phyloP scores from a whole-genome alignment of 2,329 filamentous ascomycete genomes.

The Tricladium varicosporioides region DNA sequence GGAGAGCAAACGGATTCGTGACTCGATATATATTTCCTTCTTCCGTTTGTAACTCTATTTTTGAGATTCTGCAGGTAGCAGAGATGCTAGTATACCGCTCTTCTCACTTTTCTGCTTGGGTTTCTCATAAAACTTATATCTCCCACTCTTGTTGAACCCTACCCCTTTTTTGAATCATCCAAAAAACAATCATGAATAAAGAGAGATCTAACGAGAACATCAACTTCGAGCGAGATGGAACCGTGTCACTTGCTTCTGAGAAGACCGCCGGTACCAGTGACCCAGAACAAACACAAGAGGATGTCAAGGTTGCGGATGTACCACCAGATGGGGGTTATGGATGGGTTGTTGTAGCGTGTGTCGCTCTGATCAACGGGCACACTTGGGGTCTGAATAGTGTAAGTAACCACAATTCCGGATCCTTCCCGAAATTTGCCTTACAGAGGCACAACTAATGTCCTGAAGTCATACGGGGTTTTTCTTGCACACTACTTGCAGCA shows the following conservation, averaged over 20 bases:
- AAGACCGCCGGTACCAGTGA: slow-evolving; percentile 12
- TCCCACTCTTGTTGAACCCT: neutral
- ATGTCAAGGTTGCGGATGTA: slow-evolving; percentile 32
- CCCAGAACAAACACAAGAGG: slow-evolving; percentile 9
- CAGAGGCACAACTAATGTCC: slow-evolving; percentile 7
- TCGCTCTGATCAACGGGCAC: slow-evolving; percentile 43
- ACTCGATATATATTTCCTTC: neutral
- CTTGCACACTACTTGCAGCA: slow-evolving; percentile 72
- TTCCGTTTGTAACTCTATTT: neutral
- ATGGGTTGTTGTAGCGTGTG: slow-evolving; percentile 50
- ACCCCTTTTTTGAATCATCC: neutral
- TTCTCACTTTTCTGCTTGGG: neutral
- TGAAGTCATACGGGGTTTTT: slow-evolving; percentile 66
- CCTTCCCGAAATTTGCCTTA: neutral
- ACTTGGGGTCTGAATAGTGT: slow-evolving; percentile 43
- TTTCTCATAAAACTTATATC: neutral
- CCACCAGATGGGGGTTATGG: slow-evolving; percentile 57
- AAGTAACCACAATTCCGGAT: slow-evolving; percentile 8
- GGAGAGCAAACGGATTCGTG: neutral
- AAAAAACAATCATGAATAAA: neutral
- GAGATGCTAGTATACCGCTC: neutral
- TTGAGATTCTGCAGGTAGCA: neutral
- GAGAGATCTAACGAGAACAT: neutral
- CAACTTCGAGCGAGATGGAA: neutral
- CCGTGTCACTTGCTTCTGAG: slow-evolving; percentile 13